Base-by-base conservation (phyloP, 768 basidiomycete genomes). In the Terana coerulea region DNA sequence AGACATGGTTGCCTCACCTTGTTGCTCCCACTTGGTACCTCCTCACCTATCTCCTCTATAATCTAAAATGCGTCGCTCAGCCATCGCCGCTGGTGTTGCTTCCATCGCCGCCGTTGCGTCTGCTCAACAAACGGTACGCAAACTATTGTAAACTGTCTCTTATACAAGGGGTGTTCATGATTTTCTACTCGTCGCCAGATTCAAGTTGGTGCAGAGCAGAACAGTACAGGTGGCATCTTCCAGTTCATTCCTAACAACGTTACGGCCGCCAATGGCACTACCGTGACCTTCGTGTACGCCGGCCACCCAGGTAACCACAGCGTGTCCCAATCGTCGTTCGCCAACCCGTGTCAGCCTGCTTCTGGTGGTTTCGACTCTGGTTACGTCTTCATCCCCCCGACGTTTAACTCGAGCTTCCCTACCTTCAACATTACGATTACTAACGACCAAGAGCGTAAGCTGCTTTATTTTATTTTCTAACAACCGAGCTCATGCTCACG, bases 321-420 rank as follows among this genome's bases (percentile, higher is more conserved):
- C 28, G 69, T 83, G 21, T 78, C 79, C 3, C 80, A 83, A 60
- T 76, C 78, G 9, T 59, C 70, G 0, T 77, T 80, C 54, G 48
- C 56, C 10, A 58, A 63, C 41, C 79, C 79, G 1, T 82, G 79
- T 56, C 61, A 69, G 49, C 75, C 74, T 9, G 9, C 71, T 34
- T 29, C 56, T 0, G 70, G 70, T n/a, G 80, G 80, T 12, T 80
- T 80, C 48, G 77, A 79, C 66, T 81, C 81, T 17, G 80, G 79
- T 24, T 78, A 68, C 68, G 67, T 81, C 37, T 64, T 58, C 44
- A 64, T 79, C 31, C 70, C 74, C 25, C 17, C 41, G 11, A 53
- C 47, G 35, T 58, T 62, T 11, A 60, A 64, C 5, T 54, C 53
- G n/a, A 34, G 56, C 0, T 47, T 64, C 17, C 76, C 77, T 0